These are phyloP conservation scores for Parsonsia alboflavescens DNA, from an alignment of 257 asterid genomes.

Conservation along the genomic window DNA sequence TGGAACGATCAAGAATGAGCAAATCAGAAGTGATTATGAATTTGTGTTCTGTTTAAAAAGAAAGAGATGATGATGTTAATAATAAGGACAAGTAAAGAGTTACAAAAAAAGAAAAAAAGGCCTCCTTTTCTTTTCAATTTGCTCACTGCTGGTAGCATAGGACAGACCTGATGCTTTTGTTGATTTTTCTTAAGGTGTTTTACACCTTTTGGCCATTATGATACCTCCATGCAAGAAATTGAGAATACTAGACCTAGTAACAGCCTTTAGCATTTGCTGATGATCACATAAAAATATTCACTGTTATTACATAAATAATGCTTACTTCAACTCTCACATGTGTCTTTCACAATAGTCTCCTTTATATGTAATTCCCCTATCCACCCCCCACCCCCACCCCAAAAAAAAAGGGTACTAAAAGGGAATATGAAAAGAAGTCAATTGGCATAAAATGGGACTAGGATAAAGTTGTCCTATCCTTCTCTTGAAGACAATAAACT, in stretches of 20 bases:
- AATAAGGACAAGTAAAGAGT: background rate
- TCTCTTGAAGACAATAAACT: background rate
- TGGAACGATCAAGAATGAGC: background rate
- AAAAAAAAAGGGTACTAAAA: background rate
- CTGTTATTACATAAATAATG: background rate
- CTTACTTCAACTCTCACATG: background rate
- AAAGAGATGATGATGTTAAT: background rate
- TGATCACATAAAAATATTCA: background rate
- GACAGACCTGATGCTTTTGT: background rate
- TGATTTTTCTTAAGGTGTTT: background rate
- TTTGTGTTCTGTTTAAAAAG: background rate
- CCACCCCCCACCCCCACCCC: background rate
- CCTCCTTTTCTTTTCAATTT: background rate
- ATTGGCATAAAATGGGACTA: background rate
- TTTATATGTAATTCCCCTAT: background rate
- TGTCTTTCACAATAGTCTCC: background rate
- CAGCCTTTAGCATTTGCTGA: background rate
- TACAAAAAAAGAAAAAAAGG: too few relatives aligned
- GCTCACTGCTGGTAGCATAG: too few relatives aligned
- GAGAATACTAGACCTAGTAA: background rate
- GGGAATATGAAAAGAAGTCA: background rate
- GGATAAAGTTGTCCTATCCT: background rate
- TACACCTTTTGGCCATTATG: too few relatives aligned
- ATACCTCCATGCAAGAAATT: background rate
- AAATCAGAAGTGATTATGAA: background rate